Percentiles rank a stretch among this genome's conserved stretches.
phyloP scores from a whole-genome alignment of 768 basidiomycete genomes.

The Mycena rosella region DNA sequence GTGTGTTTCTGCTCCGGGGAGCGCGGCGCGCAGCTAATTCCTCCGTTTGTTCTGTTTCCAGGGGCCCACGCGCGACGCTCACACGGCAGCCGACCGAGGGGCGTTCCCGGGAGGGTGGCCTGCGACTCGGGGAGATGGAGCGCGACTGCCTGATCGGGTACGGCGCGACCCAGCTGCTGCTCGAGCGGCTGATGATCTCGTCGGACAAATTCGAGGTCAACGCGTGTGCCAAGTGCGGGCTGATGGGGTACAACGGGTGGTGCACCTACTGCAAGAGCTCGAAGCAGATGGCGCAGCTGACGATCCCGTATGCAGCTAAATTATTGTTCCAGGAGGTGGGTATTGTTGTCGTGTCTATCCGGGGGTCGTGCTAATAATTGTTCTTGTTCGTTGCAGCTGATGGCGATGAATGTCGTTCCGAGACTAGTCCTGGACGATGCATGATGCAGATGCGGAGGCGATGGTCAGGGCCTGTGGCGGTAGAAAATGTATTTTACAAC shows the following conservation, averaged over 20 bases:
- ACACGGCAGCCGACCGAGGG: conserved; percentile 99
- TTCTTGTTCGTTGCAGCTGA: conserved; percentile 64
- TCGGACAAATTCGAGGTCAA: conserved; percentile 98
- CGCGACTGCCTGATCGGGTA: conserved; percentile 98
- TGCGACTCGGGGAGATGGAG: conserved; percentile 99
- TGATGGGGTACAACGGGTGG: conserved; percentile 97
- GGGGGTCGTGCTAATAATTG: conserved; percentile 17
- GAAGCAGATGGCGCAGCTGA: conserved; percentile 95
- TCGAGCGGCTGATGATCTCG: conserved; percentile 99
- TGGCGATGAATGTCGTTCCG: conserved; percentile 98
- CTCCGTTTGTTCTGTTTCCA: conserved; percentile 46
- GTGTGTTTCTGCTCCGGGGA: conserved; percentile 39
- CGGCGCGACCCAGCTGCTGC: conserved; percentile 95
- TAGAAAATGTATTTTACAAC: conserved; percentile 28
- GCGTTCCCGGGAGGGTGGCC: conserved; percentile 95
- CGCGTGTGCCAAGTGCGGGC: conserved; percentile 93
- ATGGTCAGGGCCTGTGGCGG: too few species aligned
- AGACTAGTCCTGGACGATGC: conserved; percentile 90
- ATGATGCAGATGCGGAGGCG: too few species aligned
- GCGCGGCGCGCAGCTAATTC: conserved; percentile 7
- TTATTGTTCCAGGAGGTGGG: conserved; percentile 88
- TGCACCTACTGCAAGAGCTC: conserved; percentile 99
- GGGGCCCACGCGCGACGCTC: conserved; percentile 95
- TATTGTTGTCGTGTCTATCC: neutral
- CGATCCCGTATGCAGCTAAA: conserved; percentile 97